Evolutionary conservation across 2,329 filamentous ascomycete species (phyloP).

Genomic region (Clonostachys byssicola): DNA sequence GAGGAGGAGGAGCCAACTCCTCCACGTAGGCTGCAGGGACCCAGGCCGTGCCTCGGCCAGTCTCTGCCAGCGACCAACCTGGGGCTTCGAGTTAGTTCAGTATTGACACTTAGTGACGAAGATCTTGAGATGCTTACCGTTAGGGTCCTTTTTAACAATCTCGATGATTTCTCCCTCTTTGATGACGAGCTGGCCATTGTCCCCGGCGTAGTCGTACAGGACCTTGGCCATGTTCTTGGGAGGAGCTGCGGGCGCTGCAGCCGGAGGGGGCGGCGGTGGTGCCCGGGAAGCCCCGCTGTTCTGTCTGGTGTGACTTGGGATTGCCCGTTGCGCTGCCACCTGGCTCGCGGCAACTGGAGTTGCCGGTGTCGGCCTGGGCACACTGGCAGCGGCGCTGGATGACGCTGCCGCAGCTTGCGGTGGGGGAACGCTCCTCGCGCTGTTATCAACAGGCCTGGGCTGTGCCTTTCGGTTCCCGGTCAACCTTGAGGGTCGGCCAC

Average conservation of each 20-base stretch:
- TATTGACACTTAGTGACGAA: too few species aligned
- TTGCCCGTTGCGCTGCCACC: background rate
- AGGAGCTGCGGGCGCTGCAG: constrained; percentile 41
- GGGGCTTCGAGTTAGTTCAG: constrained; percentile 15
- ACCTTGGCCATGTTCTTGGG: constrained; percentile 83
- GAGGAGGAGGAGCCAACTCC: constrained; percentile 68
- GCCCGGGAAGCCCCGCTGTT: constrained; percentile 44
- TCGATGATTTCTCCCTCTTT: constrained; percentile 77
- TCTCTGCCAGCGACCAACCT: constrained; percentile 97
- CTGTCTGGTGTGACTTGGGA: constrained; percentile 51
- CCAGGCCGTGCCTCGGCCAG: constrained; percentile 74
- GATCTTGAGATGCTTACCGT: constrained; percentile 66
- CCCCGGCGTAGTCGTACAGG: constrained; percentile 85
- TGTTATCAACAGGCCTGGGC: constrained; percentile 31
- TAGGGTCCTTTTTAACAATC: constrained; percentile 90
- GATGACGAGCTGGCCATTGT: constrained; percentile 82
- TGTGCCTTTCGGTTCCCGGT: constrained; percentile 42
- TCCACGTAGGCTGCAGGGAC: constrained; percentile 91
- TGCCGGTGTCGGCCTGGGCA: constrained; percentile 19
- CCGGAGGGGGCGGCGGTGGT: constrained; percentile 64
- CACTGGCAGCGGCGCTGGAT: constrained; percentile 12
- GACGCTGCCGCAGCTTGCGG: constrained; percentile 21
- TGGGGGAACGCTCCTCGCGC: constrained; percentile 21
- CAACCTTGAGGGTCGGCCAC: constrained; percentile 72
- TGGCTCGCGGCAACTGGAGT: constrained; percentile 20